Evolutionary conservation across 345 rosid species (phyloP).

Genomic region (Lepidium didymum): DNA sequence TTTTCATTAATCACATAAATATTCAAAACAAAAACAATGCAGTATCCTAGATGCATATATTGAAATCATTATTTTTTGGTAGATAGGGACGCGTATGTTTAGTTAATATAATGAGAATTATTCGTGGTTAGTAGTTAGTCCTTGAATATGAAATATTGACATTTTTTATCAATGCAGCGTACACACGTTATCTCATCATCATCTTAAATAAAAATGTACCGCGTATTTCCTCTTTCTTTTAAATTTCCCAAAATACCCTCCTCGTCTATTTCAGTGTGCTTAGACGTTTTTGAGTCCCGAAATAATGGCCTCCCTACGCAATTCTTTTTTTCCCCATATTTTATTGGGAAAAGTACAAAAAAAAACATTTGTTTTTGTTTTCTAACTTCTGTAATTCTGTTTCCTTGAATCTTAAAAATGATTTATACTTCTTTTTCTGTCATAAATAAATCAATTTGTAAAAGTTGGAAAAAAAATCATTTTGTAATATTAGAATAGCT

Average conservation of each 20-base stretch:
- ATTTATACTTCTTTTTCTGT: no score
- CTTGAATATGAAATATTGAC: not conserved
- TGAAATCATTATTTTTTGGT: no score
- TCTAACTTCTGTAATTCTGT: not conserved
- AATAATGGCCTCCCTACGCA: not conserved
- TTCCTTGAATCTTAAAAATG: not conserved
- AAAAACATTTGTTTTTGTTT: not conserved
- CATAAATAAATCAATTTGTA: no score
- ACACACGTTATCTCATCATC: not conserved
- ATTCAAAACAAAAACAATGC: not conserved
- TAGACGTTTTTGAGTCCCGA: slow-evolving; percentile 7
- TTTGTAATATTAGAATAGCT: no score
- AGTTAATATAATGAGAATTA: not conserved
- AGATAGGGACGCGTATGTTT: not conserved
- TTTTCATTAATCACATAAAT: not conserved
- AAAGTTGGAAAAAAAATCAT: no score
- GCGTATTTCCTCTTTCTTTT: not conserved
- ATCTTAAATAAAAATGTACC: not conserved
- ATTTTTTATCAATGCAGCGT: slow-evolving; percentile 1
- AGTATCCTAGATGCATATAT: not conserved
- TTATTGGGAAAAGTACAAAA: not conserved
- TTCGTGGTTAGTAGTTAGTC: not conserved
- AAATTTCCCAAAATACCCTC: not conserved
- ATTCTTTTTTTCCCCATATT: not conserved
- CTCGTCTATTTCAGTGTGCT: slow-evolving; percentile 12